A percentile compares a stretch with the other conserved stretches of the same genome.
phyloP scores from a whole-genome alignment of 1,284 basidiomycete species.

The Porogramme epimiltina region DNA sequence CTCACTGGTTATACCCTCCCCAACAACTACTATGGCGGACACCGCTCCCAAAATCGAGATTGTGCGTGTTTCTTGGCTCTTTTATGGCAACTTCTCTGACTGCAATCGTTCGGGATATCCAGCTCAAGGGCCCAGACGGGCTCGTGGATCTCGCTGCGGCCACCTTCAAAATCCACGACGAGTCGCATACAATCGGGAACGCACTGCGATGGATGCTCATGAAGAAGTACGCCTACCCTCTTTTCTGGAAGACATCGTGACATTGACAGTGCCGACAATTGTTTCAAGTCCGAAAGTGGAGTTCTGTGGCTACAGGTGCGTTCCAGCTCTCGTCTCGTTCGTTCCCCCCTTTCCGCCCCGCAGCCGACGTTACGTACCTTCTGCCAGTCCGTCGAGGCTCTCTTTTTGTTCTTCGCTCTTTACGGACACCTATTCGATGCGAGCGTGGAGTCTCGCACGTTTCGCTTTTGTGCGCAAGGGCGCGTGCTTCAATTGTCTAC shows the following conservation, averaged over 20 bases:
- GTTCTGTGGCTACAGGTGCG: slow-evolving; percentile 95
- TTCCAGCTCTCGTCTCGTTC: slow-evolving; percentile 3
- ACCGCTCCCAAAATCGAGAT: slow-evolving; percentile 55
- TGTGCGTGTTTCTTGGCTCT: slow-evolving; percentile 37
- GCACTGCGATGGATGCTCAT: slow-evolving; percentile 96
- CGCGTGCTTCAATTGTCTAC: neutral
- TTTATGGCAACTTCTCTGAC: neutral
- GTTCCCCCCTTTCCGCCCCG: neutral
- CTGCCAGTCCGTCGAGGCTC: neutral
- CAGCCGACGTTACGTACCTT: neutral
- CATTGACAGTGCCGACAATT: slow-evolving; percentile 8
- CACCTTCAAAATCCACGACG: slow-evolving; percentile 91
- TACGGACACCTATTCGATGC: neutral
- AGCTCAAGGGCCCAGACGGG: slow-evolving; percentile 74
- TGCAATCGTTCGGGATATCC: neutral
- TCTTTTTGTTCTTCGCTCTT: neutral
- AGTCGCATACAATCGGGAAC: slow-evolving; percentile 96
- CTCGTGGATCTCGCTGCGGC: slow-evolving; percentile 81
- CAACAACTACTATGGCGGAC: slow-evolving; percentile 43
- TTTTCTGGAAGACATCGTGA: neutral
- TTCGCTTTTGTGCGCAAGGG: neutral
- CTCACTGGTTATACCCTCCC: neutral
- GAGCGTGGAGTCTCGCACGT: neutral
- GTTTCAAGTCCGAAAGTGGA: slow-evolving; percentile 88
- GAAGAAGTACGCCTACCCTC: slow-evolving; percentile 81